A percentile compares a stretch with the other conserved stretches of the same genome.
Conservation (phyloP, 805 yeast genomes). For the Nematodospora valgi region DNA sequence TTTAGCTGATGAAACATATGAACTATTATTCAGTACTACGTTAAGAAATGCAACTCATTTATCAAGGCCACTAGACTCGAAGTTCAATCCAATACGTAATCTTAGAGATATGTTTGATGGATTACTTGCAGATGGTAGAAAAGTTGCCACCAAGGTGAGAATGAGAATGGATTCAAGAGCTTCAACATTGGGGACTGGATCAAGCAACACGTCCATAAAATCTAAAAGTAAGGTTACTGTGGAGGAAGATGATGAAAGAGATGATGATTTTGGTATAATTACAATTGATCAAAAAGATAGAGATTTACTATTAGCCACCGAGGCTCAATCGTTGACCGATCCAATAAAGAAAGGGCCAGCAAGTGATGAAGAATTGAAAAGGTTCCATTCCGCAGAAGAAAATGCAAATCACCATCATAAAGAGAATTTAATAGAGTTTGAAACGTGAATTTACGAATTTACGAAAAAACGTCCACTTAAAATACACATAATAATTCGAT, state of each 20-base stretch:
- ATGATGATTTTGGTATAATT: slow-evolving; percentile 42
- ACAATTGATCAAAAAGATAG: slow-evolving; percentile 42
- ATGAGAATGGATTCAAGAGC: slow-evolving; percentile 80
- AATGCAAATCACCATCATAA: slow-evolving; percentile 9
- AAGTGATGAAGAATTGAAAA: slow-evolving; percentile 17
- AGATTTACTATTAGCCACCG: slow-evolving; percentile 49
- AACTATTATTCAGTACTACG: slow-evolving; percentile 71
- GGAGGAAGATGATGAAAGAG: slow-evolving; percentile 45
- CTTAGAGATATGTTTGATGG: slow-evolving; percentile 89
- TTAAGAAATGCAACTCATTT: slow-evolving; percentile 67
- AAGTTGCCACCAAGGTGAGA: slow-evolving; percentile 86
- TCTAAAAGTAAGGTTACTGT: slow-evolving; percentile 14
- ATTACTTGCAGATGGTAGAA: slow-evolving; percentile 84
- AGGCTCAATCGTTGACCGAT: slow-evolving; percentile 38
- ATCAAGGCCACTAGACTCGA: slow-evolving; percentile 47
- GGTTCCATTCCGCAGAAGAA: slow-evolving; percentile 23
- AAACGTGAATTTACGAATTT: slow-evolving; percentile 18
- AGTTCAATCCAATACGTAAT: slow-evolving; percentile 50
- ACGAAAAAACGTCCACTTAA: neutral
- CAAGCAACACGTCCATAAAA: slow-evolving; percentile 23
- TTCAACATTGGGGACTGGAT: slow-evolving; percentile 9
- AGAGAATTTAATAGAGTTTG: slow-evolving; percentile 44
- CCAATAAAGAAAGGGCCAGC: slow-evolving; percentile 12
- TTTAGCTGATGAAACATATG: slow-evolving; percentile 90
- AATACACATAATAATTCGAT: neutral